phyloP scores from a whole-genome alignment of 2,329 filamentous ascomycete genomes.

The Zasmidium citrigriseum region DNA sequence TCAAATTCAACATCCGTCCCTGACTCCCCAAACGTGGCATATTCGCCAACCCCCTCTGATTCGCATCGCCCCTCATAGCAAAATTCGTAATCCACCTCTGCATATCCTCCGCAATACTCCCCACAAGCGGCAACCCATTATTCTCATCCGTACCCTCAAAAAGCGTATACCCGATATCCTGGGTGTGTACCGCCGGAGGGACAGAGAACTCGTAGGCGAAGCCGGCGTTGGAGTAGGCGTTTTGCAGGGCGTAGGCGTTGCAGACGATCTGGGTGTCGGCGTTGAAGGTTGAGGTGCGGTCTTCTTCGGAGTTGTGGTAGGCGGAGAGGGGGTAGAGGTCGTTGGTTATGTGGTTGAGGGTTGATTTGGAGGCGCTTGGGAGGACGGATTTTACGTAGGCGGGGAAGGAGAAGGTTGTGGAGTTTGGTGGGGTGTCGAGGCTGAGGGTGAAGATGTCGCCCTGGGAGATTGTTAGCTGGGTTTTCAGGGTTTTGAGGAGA shows the following conservation, averaged over 20 bases:
- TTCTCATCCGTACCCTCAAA: slow-evolving; percentile 38
- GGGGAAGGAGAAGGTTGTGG: slow-evolving; percentile 38
- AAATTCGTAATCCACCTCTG: slow-evolving; percentile 49
- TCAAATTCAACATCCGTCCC: not conserved
- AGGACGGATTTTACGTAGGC: slow-evolving; percentile 51
- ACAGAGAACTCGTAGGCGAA: slow-evolving; percentile 56
- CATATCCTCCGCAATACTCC: slow-evolving; percentile 40
- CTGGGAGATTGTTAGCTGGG: not conserved
- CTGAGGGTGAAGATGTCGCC: slow-evolving; percentile 46
- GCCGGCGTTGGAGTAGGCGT: slow-evolving; percentile 49
- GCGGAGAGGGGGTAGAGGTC: not conserved
- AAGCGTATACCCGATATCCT: slow-evolving; percentile 55
- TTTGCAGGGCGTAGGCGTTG: slow-evolving; percentile 53
- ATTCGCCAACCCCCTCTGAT: slow-evolving; percentile 8
- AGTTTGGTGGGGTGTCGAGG: slow-evolving; percentile 37
- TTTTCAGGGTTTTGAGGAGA: not conserved
- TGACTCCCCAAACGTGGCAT: not conserved
- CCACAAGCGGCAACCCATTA: not conserved
- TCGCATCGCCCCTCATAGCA: slow-evolving; percentile 39
- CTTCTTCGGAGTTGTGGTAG: slow-evolving; percentile 29
- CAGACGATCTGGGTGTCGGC: slow-evolving; percentile 37
- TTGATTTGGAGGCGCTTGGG: slow-evolving; percentile 51
- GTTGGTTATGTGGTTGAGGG: slow-evolving; percentile 43
- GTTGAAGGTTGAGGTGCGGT: slow-evolving; percentile 28
- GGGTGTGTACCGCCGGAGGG: slow-evolving; percentile 54